These are phyloP conservation scores for Pseudonectria buxi DNA, from an alignment of 2,329 filamentous ascomycete genomes.

Conservation along the genomic window DNA sequence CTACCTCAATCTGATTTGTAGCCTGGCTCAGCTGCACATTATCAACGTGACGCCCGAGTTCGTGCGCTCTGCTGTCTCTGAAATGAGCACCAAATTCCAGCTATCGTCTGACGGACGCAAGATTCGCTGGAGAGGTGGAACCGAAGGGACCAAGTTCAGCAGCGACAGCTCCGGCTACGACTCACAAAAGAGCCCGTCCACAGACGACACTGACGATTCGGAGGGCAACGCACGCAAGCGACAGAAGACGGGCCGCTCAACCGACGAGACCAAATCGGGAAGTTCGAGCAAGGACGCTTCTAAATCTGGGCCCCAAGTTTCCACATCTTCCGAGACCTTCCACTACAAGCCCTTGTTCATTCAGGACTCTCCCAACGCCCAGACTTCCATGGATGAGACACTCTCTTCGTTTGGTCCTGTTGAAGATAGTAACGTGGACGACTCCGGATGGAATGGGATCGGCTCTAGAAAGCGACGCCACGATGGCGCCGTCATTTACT, in stretches of 20 bases:
- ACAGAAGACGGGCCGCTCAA: conserved; percentile 34
- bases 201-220: conserved; percentile 40
- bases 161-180: conserved; percentile 53
- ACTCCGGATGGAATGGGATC: conserved; percentile 40
- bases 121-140: conserved; percentile 70
- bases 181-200: conserved; percentile 41
- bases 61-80: conserved; percentile 62
- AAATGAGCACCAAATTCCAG: conserved; percentile 69
- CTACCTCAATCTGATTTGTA: conserved; percentile 72
- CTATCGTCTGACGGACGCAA: conserved; percentile 71
- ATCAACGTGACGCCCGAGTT: conserved; percentile 76
- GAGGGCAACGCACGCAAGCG: conserved; percentile 40
- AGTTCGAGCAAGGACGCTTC: conserved; percentile 32
- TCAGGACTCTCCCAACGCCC: conserved; percentile 40
- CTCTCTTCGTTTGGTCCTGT: conserved; percentile 40
- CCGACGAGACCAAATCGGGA: conserved; percentile 28
- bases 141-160: conserved; percentile 56
- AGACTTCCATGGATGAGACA: conserved; percentile 42
- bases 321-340: conserved; percentile 41
- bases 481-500: conserved; percentile 77
- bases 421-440: conserved; percentile 43
- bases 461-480: conserved; percentile 49
- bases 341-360: conserved; percentile 60
- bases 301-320: conserved; percentile 33
- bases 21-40: conserved; percentile 78